Evolutionary conservation across 2,329 filamentous ascomycete genomes (phyloP).

Genomic region (Claviceps citrina): DNA sequence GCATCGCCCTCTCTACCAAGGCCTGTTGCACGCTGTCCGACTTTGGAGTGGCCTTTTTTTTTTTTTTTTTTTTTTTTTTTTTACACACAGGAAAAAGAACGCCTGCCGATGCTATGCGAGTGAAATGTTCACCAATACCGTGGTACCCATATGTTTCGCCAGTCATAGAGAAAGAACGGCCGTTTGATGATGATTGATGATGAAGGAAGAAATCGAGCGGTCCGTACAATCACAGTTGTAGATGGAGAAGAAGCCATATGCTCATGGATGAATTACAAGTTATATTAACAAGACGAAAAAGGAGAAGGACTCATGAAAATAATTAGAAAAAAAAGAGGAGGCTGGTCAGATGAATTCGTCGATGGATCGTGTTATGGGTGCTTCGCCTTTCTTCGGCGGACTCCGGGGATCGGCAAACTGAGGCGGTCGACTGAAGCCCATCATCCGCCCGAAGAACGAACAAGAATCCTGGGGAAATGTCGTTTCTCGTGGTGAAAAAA

Average conservation of each 20-base stretch:
- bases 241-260: background rate
- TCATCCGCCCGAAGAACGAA: conserved; percentile 30
- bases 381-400: conserved; percentile 57
- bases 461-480: conserved; percentile 40
- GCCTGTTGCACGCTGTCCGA: no score
- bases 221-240: background rate
- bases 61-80: no score
- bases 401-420: conserved; percentile 53
- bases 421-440: conserved; percentile 32
- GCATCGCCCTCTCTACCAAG: no score
- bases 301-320: background rate
- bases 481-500: conserved; percentile 37
- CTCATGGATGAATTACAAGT: background rate
- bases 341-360: conserved; percentile 62
- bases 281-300: background rate
- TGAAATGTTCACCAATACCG: no score
- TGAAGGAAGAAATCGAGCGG: background rate
- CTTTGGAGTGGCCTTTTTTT: no score
- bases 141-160: no score
- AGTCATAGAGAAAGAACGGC: no score
- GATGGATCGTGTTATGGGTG: conserved; percentile 62
- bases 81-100: no score
- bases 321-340: no score
- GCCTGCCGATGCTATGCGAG: no score
- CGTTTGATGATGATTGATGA: no score